Base-by-base conservation (phyloP, 1,284 basidiomycete genomes). In the Termitomyces sp. region DNA sequence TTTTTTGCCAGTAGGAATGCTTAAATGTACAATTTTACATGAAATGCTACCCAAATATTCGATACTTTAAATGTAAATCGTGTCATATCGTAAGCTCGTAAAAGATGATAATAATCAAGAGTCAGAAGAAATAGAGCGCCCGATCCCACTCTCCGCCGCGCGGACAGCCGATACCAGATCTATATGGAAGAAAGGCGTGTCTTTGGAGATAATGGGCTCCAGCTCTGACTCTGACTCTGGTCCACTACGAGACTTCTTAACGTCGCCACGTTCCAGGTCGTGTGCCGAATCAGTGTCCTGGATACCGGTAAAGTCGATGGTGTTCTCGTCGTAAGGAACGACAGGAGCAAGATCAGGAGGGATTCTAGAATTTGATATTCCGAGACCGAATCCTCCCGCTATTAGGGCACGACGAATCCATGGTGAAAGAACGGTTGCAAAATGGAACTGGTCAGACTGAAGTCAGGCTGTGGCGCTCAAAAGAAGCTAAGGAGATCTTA, bases 401-500 rank as follows among this genome's bases (percentile, higher is more conserved):
- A 92, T 77, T 43, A 97, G 80, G 2, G 91, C 92, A 46, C 93
- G 86, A 53, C 90, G 84, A 53, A 95, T 93, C 96, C 96, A 98
- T 0, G 94, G 93, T 0, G 92, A 95, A 50, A 95, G 80, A 50
- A 98, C 80, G 24, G 84, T 83, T 8, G 90, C 86, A 66, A 96
- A 95, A 72, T 95, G 91, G 76, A 93, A 94, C 78, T 90, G 54
- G 24, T 49, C 43, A 35, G 35, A 37, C 28, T 5, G 50, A 31
- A 30, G 50, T 52, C 51, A 44, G 49, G 52, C 13, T 53, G 30
- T 47, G 31, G 43, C 3, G 11, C 16, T 43, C 3, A 24, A 26
- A 18, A 19, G 3, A 51, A 35, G 30, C 48, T 11, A 3, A 52
- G 39, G 46, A 37, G 18, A 19, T 62, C 68, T 61, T 46, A 91